Base-by-base conservation (phyloP, 352 stramenopile genomes). In the Pythium rhizo-oryzae region DNA sequence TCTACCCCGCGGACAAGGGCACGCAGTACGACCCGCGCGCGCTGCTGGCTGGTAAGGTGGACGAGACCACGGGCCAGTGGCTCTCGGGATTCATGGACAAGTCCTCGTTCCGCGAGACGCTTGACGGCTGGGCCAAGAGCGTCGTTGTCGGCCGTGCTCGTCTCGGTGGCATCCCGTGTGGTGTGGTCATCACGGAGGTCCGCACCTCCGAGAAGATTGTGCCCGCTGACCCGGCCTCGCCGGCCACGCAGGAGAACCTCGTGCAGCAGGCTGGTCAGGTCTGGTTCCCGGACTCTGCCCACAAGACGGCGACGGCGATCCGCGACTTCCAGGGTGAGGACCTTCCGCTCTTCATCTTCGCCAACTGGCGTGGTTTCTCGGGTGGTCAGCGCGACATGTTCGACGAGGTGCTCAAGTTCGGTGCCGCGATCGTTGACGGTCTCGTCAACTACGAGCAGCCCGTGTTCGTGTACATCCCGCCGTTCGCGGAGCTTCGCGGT, bases 391-490 rank as follows among this genome's bases (percentile, higher is more conserved):
- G 98, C 63, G 98, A 99, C 74, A 99, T 99, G 98, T 99, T 99
- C 80, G 97, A 99, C 76, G 97, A 99, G 80, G 97, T 99, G 66
- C 93, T 99, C 70, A 99, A 99, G 83, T 99, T 99, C 75, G 98
- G 98, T 43, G 97, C 96, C n/a, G 90, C 98, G 52, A 99, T 99
- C 77, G 98, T 99, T 49, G 98, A 99, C 74, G 96, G 92, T 8
- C 97, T 99, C 59, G 97, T 99, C 46, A 94, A 92, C 58, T 99
- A 99, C 79, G 89, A 98, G 74, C 97, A 99, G 82, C 98, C 98
- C 51, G 97, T 99, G 52, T 99, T 99, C 74, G 97, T 99, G 50
- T 99, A 99, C 87, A 99, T 99, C 69, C 98, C 98, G 62, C 98
- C 98, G 33, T 97, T 98, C 78, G 97, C 94, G 43, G 98, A 99